Base-by-base conservation (phyloP, 2,329 filamentous ascomycete genomes). In the Rhynchosporium graminicola region DNA sequence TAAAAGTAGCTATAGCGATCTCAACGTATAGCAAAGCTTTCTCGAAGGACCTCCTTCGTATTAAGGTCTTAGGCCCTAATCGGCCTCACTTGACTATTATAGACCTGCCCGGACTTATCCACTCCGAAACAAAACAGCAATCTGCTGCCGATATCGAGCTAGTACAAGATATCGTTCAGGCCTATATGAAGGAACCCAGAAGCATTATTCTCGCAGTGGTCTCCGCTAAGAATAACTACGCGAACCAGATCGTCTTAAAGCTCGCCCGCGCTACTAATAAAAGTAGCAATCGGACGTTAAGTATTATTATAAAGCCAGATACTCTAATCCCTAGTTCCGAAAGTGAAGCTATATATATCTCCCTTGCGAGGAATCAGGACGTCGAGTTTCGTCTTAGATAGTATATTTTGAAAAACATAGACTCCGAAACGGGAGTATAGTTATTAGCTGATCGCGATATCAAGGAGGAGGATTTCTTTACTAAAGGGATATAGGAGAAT, bases 281-380 rank as follows among this genome's bases (percentile, higher is more conserved):
- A 20, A 20, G 20, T 20, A 1, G 20, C 20, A 20, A 20, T 20
- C 20, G 20, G 20, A 81, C 79, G 0, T 59, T 82, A 0, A 77
- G 78, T 0, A 73, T 82, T 3, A 75, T 88, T 0, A 88, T 85
- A 0, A 88, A 88, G 66, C 81, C 84, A 0, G 86, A 89, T 61
- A 74, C 87, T 64, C 20, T 72, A 26, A 47, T 61, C n/a, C 57
- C 63, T 0, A 76, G 75, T 0, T 80, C 80, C 0, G 76, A 74
- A 0, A 76, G 73, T 31, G 80, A 83, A 65, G 61, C 61, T 0
- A 60, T 71, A 3, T 83, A 76, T 54, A 50, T 80, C 0, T 71
- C 73, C 0, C 73, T 83, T 0, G 81, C 79, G 0, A 71, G 71
- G 56, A 83, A 83, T 57, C 67, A 76, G 1, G 77, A 83, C 9